Percentiles rank a stretch among this genome's conserved stretches.
These are phyloP conservation scores for Neurospora cerealis DNA, from an alignment of 495 filamentous ascomycete species.

Conservation along the genomic window DNA sequence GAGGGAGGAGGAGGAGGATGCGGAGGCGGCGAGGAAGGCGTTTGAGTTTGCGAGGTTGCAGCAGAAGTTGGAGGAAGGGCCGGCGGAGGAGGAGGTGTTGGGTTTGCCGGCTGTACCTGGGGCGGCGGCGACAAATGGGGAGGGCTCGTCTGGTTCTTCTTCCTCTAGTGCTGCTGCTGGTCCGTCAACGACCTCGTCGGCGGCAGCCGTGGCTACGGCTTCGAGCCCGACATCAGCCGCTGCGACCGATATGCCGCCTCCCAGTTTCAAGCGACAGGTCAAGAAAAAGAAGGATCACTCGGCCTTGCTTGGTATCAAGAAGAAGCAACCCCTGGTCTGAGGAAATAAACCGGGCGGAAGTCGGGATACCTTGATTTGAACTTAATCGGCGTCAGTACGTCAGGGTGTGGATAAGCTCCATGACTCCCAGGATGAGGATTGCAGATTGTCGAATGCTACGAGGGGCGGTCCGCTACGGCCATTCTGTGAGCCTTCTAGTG, in stretches of 20 bases:
- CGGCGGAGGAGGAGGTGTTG: constrained; percentile 30
- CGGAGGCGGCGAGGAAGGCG: constrained; percentile 70
- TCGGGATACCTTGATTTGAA: neutral
- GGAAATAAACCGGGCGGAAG: neutral
- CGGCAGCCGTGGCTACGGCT: constrained; percentile 11
- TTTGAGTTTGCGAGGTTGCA: constrained; percentile 50
- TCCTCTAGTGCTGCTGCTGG: neutral
- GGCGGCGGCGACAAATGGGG: constrained; percentile 6
- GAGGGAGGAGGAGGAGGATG: constrained; percentile 69
- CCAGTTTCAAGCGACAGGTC: constrained; percentile 64
- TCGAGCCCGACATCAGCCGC: constrained; percentile 17
- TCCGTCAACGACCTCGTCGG: constrained; percentile 17
- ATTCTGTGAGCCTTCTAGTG: neutral
- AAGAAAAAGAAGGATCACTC: constrained; percentile 76
- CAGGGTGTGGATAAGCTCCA: neutral
- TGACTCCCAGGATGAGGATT: neutral
- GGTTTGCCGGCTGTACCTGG: neutral
- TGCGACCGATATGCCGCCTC: constrained; percentile 38
- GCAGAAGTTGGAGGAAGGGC: constrained; percentile 37
- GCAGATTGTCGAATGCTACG: neutral
- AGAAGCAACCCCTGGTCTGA: constrained; percentile 53
- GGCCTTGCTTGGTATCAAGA: constrained; percentile 79
- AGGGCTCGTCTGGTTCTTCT: neutral
- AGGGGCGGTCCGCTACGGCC: neutral
- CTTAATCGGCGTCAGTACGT: neutral